Conservation (phyloP, 2,329 filamentous ascomycete species). For the Dactylonectria macrodidyma region DNA sequence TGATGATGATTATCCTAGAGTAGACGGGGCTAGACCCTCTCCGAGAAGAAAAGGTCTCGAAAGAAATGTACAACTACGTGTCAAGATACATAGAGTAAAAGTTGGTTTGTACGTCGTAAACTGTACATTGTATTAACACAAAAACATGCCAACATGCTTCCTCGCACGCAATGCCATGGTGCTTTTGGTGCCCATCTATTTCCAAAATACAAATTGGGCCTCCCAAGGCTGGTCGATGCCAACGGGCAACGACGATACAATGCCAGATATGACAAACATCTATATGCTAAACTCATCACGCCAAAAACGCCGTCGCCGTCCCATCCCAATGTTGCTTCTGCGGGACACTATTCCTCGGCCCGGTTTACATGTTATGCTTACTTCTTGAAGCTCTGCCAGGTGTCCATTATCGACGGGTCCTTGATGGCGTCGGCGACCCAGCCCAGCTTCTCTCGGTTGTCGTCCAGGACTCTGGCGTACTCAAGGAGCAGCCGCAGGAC, state of each 20-base stretch:
- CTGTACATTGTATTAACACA: constrained; percentile 1
- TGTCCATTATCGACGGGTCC: constrained; percentile 51
- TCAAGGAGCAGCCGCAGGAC: constrained; percentile 75
- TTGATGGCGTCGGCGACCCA: constrained; percentile 67
- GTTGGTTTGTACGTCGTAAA: no score
- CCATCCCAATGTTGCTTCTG: constrained; percentile 24
- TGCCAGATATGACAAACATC: not conserved
- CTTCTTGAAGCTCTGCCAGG: constrained; percentile 49
- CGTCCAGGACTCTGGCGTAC: constrained; percentile 71
- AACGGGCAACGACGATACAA: not conserved
- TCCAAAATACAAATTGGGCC: constrained; percentile 3
- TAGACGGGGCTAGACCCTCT: no score
- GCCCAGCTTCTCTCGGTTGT: constrained; percentile 66
- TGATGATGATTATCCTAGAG: not conserved
- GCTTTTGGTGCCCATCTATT: constrained; percentile 30
- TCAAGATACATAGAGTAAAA: not conserved
- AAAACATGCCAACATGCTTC: constrained; percentile 16
- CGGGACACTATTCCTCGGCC: not conserved
- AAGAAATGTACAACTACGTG: constrained; percentile 1
- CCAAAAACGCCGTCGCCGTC: constrained; percentile 35
- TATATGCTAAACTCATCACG: constrained; percentile 13
- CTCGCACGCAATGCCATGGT: constrained; percentile 22
- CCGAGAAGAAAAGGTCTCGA: no score
- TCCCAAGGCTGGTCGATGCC: constrained; percentile 7
- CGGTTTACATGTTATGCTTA: constrained; percentile 22